These are phyloP conservation scores for Cornus controversa DNA, from an alignment of 148 eudicot genomes.

Conservation along the genomic window DNA sequence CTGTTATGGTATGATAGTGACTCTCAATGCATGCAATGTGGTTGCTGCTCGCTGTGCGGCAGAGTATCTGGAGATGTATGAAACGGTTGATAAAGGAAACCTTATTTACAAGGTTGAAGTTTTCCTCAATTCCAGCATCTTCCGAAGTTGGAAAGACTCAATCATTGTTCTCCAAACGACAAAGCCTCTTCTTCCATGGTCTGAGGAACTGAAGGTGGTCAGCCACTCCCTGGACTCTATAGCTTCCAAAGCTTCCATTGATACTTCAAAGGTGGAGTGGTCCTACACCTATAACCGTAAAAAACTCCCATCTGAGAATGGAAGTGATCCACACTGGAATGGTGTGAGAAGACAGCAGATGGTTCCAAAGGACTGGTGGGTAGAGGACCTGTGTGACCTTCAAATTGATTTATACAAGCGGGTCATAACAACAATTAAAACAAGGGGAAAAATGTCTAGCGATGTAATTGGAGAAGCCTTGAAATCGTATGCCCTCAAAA, in stretches of 20 bases:
- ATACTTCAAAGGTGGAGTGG: constrained; percentile 84
- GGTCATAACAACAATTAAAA: constrained; percentile 55
- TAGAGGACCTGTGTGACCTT: constrained; percentile 84
- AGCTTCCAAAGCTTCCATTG: constrained; percentile 72
- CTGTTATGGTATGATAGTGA: constrained; percentile 90
- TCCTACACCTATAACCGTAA: constrained; percentile 81
- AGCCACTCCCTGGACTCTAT: constrained; percentile 72
- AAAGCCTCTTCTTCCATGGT: constrained; percentile 64
- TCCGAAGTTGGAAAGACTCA: constrained; percentile 92
- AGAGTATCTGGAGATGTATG: constrained; percentile 84
- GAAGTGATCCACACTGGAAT: constrained; percentile 46
- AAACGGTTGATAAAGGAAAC: constrained; percentile 74
- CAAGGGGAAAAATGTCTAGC: constrained; percentile 52
- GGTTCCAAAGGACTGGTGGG: constrained; percentile 98
- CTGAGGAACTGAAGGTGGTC: constrained; percentile 79
- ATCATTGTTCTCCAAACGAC: constrained; percentile 83
- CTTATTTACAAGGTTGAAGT: constrained; percentile 81
- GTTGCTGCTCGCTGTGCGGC: constrained; percentile 91
- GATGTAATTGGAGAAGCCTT: constrained; percentile 75
- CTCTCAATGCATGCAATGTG: constrained; percentile 82
- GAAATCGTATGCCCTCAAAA: constrained; percentile 57
- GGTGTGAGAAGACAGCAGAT: constrained; percentile 59
- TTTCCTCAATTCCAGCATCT: constrained; percentile 79
- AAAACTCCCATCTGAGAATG: constrained; percentile 66
- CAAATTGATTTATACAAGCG: constrained; percentile 66